Evolutionary conservation across 140 eudicot species (phyloP).

Genomic region (Stevia rebaudiana): DNA sequence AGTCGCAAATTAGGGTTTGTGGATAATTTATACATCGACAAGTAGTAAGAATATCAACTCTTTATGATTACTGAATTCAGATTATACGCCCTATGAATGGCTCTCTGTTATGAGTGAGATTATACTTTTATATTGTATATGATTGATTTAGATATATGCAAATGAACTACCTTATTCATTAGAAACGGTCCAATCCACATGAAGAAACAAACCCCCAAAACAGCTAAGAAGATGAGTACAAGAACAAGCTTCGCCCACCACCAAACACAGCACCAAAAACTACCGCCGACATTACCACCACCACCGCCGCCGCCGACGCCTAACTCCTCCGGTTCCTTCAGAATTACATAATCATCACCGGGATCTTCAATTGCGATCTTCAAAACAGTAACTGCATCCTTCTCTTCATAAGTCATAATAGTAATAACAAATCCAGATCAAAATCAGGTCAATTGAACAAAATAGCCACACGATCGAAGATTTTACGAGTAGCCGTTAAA

Average conservation of each 20-base stretch:
- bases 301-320: not conserved
- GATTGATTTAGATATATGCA: not conserved
- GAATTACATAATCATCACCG: slow-evolving; percentile 24
- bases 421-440: not conserved
- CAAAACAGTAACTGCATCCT: slow-evolving; percentile 21
- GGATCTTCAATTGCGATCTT: slow-evolving; percentile 38
- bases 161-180: slow-evolving; percentile 34
- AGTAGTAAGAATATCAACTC: not conserved
- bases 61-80: not conserved
- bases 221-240: slow-evolving; percentile 30
- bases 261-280: slow-evolving; percentile 35
- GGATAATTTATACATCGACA: not conserved
- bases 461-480: slow-evolving; percentile 2
- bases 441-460: slow-evolving; percentile 8
- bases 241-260: slow-evolving; percentile 41
- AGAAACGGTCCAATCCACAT: slow-evolving; percentile 37
- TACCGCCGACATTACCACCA: slow-evolving; percentile 15
- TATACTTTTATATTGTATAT: too few species aligned
- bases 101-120: too few species aligned
- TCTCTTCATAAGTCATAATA: slow-evolving; percentile 30
- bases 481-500: slow-evolving; percentile 22
- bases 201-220: slow-evolving; percentile 38
- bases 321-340: slow-evolving; percentile 22
- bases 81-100: too few species aligned
- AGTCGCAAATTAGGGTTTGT: not conserved